Evolutionary conservation across 2,329 filamentous ascomycete species (phyloP).

Genomic region (Monosporascus sp.): DNA sequence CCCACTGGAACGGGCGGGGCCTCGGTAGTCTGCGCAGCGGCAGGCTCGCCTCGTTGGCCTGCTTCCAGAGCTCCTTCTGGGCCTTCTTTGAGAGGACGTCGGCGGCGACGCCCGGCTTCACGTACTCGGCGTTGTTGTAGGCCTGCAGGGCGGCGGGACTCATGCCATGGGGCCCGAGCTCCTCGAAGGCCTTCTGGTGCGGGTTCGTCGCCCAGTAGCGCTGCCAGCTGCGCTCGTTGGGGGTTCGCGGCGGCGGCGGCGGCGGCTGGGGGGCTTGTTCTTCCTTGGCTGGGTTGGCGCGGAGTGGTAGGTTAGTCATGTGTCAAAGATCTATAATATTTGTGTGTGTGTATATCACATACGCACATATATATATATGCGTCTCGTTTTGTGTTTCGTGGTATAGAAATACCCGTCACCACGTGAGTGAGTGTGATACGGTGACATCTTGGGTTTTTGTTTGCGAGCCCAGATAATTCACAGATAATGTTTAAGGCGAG

Average conservation of each 20-base stretch:
- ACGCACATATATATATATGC: no score
- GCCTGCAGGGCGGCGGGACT: slow-evolving; percentile 43
- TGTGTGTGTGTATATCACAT: no score
- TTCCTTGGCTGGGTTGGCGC: slow-evolving; percentile 13
- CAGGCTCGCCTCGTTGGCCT: slow-evolving; percentile 46
- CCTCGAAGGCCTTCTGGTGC: slow-evolving; percentile 38
- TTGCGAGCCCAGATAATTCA: background rate
- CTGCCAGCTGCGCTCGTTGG: slow-evolving; percentile 42
- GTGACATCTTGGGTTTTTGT: background rate
- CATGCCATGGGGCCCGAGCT: slow-evolving; percentile 40
- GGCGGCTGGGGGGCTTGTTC: slow-evolving; percentile 23
- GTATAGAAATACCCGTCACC: no score
- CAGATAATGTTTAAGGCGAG: background rate
- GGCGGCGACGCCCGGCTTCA: slow-evolving; percentile 34
- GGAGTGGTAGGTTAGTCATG: no score
- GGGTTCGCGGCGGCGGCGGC: slow-evolving; percentile 34
- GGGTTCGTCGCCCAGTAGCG: slow-evolving; percentile 48
- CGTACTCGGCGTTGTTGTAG: slow-evolving; percentile 42
- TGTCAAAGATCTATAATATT: no score
- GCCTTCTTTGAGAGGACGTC: slow-evolving; percentile 36
- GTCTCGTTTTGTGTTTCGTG: no score
- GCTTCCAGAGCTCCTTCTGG: slow-evolving; percentile 54
- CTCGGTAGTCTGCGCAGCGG: slow-evolving; percentile 40
- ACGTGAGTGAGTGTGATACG: no score
- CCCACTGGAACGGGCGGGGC: slow-evolving; percentile 36